These are phyloP conservation scores for Lecanosticta acicola DNA, from an alignment of 2,329 filamentous ascomycete genomes.

Conservation along the genomic window DNA sequence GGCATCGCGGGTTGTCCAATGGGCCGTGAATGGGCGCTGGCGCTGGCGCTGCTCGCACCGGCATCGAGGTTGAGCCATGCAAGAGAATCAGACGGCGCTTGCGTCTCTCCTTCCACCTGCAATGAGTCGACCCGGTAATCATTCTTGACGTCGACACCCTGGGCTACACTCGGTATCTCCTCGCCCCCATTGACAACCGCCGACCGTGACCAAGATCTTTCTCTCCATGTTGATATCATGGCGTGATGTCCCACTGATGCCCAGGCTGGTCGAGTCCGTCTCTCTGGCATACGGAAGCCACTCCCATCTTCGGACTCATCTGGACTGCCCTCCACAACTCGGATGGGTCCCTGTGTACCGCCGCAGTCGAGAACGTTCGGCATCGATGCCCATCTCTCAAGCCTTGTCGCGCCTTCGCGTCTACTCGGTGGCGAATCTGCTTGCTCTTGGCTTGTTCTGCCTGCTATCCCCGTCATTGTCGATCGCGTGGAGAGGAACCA, in stretches of 20 bases:
- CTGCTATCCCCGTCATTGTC: no score
- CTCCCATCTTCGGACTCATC: not conserved
- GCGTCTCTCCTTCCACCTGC: not conserved
- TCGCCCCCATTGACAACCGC: not conserved
- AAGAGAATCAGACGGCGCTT: no score
- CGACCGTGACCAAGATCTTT: not conserved
- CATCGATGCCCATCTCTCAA: no score
- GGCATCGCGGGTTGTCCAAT: not conserved
- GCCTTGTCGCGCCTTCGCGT: no score
- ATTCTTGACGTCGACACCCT: not conserved
- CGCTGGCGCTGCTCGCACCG: no score
- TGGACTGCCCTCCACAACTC: not conserved
- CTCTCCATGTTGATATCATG: not conserved
- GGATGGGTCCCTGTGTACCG: not conserved
- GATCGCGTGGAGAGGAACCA: no score
- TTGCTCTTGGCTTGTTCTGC: no score
- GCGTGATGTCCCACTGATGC: constrained; percentile 2
- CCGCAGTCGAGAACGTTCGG: no score
- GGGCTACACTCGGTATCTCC: not conserved
- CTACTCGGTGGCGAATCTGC: no score
- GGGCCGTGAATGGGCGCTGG: no score
- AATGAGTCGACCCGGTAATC: not conserved
- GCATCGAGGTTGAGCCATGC: not conserved
- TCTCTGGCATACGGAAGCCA: not conserved
- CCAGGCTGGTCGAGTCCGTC: not conserved